Base-by-base conservation (phyloP, 306 rosid species). In the Vigna nakashimae region DNA sequence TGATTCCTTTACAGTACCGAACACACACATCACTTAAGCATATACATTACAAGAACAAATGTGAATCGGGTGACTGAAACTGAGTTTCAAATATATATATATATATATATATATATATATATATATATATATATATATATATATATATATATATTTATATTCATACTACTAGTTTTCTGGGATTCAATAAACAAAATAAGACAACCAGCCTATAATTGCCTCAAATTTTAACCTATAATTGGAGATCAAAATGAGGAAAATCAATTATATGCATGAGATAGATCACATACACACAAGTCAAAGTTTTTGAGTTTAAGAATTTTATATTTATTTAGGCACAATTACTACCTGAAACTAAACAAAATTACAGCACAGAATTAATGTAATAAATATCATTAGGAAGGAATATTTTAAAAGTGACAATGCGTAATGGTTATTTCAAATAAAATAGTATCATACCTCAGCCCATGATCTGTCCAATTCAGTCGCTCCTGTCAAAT, bases 391-490 rank as follows among this genome's bases (percentile, higher is more conserved):
- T 12, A 72, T 30, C 22, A 26, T 30, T 52, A 18, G 50, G 52
- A 48, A 58, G 56, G 50, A 58, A 59, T 46, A 49, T 65, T 26
- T 55, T 15, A 56, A 45, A 77, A 22, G 16, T 20, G 43, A 36
- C 18, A 55, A 65, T 43, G 64, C 14, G 55, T 26, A 42, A 46
- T 26, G 22, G 57, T 34, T 50, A 6, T 32, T 69, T 42, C 65
- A 63, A 56, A 57, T 66, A 26, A 45, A 42, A 46, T 55, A 59
- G 46, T 16, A 56, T 13, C 79, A 49, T 84, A 94, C 98, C 93
- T 94, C 98, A 36, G 93, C 93, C 98, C 97, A 94, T 22, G 92
- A 92, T 30, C 95, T 91, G 75, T 90, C 87, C 97, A 94, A 84
- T 83, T 90, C 92, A 59, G 91, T 87, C 58, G 97, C 93, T 77